Evolutionary conservation across 306 rosid species (phyloP), one percentile per base, ranked within the genome.

Genomic region (Mucuna pruriens): DNA sequence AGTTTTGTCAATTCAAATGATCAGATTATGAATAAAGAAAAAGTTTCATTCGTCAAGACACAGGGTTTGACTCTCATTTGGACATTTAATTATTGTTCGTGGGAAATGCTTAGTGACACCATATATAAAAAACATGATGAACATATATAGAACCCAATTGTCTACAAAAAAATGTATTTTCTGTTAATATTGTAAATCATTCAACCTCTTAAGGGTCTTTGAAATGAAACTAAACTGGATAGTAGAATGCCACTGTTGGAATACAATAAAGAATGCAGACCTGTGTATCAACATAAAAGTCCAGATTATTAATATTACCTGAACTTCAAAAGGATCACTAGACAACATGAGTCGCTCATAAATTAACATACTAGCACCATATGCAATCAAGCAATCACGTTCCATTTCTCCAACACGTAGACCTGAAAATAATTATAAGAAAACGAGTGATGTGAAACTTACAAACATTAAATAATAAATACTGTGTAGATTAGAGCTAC

Each of bases 341-440:
- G 99, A 93, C 80, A 95, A 36, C 98, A 95, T 89, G 45, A 95
- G 90, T 75, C 96, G 94, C 87, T 95, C 99, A 77, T 69, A 90
- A 51, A 95, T 91, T 87, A 93, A 79, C 96, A 90, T 95, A 81
- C 99, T 95, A 77, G 99, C 98, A 49, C 99, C 98, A 88, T 95
- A 95, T 2, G 99, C 99, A 84, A 95, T 91, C 85, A 93, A 83
- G 80, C 97, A 90, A 91, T 95, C 97, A 0, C 98, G 97, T 85
- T 95, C 99, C 99, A 93, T 95, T 89, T 95, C 99, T 80, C 99
- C 98, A 11, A 93, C 96, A 4, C 99, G 97, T 17, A 95, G 88
- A 67, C 98, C 99, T 94, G 81, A 58, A 84, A 75, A 82, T 23
- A 79, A 72, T 54, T 70, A 75, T 19, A 42, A 62, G 65, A 40